Base-by-base conservation (phyloP, 441 rosid genomes). In the Jatropha podagrica region DNA sequence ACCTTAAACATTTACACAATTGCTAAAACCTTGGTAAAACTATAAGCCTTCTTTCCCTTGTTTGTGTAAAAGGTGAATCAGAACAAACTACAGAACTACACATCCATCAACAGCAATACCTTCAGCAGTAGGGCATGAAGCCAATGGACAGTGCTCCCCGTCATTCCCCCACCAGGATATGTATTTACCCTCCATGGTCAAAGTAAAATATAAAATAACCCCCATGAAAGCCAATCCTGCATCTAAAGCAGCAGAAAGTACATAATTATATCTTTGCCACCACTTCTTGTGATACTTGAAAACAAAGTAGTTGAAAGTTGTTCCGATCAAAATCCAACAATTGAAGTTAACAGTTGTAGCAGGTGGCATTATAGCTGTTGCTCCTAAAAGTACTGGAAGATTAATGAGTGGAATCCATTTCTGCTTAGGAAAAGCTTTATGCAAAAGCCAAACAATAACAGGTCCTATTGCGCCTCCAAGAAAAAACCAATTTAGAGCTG, bases 161-260 rank as follows among this genome's bases (percentile, higher is more conserved):
- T 76, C 80, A 9, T 80, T 72, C 12, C 96, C 97, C 98, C 96
- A 94, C 95, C 96, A 61, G 17, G 40, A 32, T 32, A 61, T 32
- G 65, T 7, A 27, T 12, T 27, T 61, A 17, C 32, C 4, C n/a
- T 61, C n/a, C 40, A 61, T 61, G 0, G 41, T 32, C 65, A 61
- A 27, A 89, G 13, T 14, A 9, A 90, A 91, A 82, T 92, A 94
- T 1, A 94, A 37, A 3, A 92, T 41, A 74, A 89, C 91, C 17
- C 86, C 93, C 93, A 92, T 91, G 86, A 91, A 91, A 1, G 97
- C 94, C 58, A 91, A 61, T 2, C 98, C 97, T 0, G 97, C 97
- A 70, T 92, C 97, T 17, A 94, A 68, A 1, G 92, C 95, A 2
- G 94, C 98, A 0, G 98, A 94, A 0, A 94, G 85, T 51, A 92